These are phyloP conservation scores for Fusarium musae DNA, from an alignment of 2,329 filamentous ascomycete genomes.

Conservation along the genomic window DNA sequence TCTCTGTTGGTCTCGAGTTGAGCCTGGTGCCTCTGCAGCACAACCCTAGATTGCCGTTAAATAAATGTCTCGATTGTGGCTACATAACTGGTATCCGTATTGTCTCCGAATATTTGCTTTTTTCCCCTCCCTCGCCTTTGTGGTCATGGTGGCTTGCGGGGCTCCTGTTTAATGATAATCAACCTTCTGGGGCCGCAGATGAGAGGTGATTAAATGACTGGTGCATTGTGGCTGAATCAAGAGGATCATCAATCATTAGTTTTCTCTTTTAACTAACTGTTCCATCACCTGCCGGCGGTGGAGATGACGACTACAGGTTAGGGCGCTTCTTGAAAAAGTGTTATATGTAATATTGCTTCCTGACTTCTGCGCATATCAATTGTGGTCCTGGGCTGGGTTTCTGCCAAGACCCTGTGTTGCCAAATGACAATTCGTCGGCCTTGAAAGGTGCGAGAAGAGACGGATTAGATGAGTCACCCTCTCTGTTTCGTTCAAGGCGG, in stretches of 20 bases:
- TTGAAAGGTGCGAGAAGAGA: neutral
- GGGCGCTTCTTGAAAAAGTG: constrained; percentile 9
- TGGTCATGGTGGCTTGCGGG: constrained; percentile 10
- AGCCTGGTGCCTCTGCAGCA: neutral
- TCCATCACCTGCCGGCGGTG: constrained; percentile 10
- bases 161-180: constrained; percentile 20
- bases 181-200: constrained; percentile 13
- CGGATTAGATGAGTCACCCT: neutral
- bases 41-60: neutral
- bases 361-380: neutral
- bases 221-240: constrained; percentile 13
- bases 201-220: constrained; percentile 28
- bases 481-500: neutral
- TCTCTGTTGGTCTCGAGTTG: constrained; percentile 7
- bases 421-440: constrained; percentile 12
- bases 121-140: neutral
- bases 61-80: constrained; percentile 1
- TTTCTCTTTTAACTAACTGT: neutral
- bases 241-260: neutral
- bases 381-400: constrained; percentile 1
- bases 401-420: neutral
- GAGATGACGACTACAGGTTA: constrained; percentile 2
- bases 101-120: neutral
- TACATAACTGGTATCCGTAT: neutral
- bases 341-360: neutral